Conservation (phyloP, 1,139 yeast species). For the Yamadazyma mexicana region DNA sequence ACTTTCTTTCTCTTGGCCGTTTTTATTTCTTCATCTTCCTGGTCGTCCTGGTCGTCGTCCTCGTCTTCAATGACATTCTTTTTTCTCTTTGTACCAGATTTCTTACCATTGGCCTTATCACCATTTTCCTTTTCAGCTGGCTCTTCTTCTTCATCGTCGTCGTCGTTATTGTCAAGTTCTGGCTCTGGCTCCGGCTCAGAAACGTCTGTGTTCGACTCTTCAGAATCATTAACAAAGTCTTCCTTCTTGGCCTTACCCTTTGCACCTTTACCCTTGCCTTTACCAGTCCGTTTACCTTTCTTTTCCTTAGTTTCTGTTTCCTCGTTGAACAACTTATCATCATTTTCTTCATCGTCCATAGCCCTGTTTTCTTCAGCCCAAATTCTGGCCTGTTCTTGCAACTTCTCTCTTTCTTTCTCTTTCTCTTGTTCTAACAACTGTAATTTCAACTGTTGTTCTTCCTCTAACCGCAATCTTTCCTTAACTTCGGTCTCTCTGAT, state of each 20-base stretch:
- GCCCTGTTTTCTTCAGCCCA: conserved; percentile 66
- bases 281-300: conserved; percentile 8
- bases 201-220: conserved; percentile 21
- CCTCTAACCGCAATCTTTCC: conserved; percentile 37
- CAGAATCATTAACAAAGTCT: conserved; percentile 33
- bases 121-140: conserved; percentile 18
- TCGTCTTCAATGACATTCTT: conserved; percentile 30
- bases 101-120: conserved; percentile 16
- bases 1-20: conserved; percentile 17
- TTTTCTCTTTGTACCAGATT: conserved; percentile 19
- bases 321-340: conserved; percentile 35
- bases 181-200: conserved; percentile 25
- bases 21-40: conserved; percentile 25
- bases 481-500: conserved; percentile 59
- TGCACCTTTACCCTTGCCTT: conserved; percentile 17
- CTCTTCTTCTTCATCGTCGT: conserved; percentile 16
- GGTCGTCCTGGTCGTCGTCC: conserved; percentile 49
- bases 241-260: conserved; percentile 21
- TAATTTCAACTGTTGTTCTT: conserved; percentile 37
- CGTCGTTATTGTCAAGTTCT: conserved; percentile 20
- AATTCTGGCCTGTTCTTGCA: conserved; percentile 81
- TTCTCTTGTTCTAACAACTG: conserved; percentile 50
- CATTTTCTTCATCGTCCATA: conserved; percentile 35
- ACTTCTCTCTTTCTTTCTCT: conserved; percentile 65
- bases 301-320: conserved; percentile 25